Evolutionary conservation across 2,329 filamentous ascomycete species (phyloP).

Genomic region (Pyrenophora teres): DNA sequence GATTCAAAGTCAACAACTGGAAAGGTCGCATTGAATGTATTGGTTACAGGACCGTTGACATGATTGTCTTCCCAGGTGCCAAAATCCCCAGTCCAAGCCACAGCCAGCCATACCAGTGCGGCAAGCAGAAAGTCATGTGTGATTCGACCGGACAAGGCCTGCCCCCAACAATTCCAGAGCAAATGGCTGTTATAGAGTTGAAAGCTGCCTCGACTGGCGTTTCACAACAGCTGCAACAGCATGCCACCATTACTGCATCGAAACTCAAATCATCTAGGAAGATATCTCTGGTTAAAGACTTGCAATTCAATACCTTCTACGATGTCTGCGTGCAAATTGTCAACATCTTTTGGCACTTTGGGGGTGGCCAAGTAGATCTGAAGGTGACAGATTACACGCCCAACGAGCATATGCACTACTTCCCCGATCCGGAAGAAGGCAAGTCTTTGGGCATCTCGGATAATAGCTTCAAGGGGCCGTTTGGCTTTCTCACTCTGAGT

Average conservation of each 20-base stretch:
- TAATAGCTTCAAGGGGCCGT: constrained; percentile 72
- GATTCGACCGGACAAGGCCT: constrained; percentile 1
- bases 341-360: constrained; percentile 52
- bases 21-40: constrained; percentile 20
- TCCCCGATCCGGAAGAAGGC: constrained; percentile 46
- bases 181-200: constrained; percentile 31
- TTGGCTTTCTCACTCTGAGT: constrained; percentile 71
- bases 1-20: constrained; percentile 28
- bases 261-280: constrained; percentile 16
- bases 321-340: constrained; percentile 76
- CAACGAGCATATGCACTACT: constrained; percentile 67
- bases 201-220: constrained; percentile 27
- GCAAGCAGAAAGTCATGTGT: constrained; percentile 19
- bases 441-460: constrained; percentile 26
- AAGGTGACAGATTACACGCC: constrained; percentile 34
- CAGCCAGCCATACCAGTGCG: constrained; percentile 24
- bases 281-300: constrained; percentile 66
- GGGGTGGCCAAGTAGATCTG: constrained; percentile 42
- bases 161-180: constrained; percentile 23
- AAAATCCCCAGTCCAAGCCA: constrained; percentile 26
- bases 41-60: background rate
- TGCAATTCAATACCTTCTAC: constrained; percentile 62
- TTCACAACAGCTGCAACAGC: constrained; percentile 20
- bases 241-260: constrained; percentile 10
- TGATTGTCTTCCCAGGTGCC: constrained; percentile 24